phyloP scores from a whole-genome alignment of 441 rosid species.

The Breynia disticha region DNA sequence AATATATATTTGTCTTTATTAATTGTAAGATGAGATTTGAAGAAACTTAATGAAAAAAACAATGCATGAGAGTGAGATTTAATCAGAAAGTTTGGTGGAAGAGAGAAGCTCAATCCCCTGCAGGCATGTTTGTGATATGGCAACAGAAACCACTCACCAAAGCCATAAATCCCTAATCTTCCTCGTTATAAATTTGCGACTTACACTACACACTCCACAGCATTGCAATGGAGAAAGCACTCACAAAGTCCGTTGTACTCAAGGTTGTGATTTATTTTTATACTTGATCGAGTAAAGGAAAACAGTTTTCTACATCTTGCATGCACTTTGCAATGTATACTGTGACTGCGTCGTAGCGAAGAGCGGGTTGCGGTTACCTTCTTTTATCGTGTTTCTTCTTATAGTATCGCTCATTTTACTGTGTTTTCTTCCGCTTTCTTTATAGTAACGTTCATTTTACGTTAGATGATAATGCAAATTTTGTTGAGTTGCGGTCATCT shows the following conservation, averaged over 20 bases:
- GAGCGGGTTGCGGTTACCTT: no score
- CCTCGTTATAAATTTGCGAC: conserved; percentile 31
- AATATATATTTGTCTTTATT: neutral
- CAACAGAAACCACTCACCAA: conserved; percentile 42
- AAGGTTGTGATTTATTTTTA: conserved; percentile 29
- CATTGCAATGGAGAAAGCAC: conserved; percentile 44
- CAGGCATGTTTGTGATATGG: conserved; percentile 43
- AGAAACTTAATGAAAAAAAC: conserved; percentile 26
- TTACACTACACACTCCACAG: conserved; percentile 10
- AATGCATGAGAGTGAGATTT: conserved; percentile 53
- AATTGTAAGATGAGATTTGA: conserved; percentile 27
- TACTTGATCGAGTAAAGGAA: neutral
- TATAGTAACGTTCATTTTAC: no score
- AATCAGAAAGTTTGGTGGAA: conserved; percentile 84
- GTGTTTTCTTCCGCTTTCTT: no score
- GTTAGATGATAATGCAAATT: no score
- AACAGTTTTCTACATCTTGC: neutral
- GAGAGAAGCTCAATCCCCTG: conserved; percentile 21
- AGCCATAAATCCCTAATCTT: conserved; percentile 64
- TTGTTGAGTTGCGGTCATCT: no score
- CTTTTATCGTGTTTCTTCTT: no score
- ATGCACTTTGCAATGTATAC: neutral
- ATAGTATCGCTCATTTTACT: no score
- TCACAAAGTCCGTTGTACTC: conserved; percentile 46
- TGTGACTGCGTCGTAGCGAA: no score